phyloP scores from a whole-genome alignment of 345 rosid species.

The Populus deltoides region DNA sequence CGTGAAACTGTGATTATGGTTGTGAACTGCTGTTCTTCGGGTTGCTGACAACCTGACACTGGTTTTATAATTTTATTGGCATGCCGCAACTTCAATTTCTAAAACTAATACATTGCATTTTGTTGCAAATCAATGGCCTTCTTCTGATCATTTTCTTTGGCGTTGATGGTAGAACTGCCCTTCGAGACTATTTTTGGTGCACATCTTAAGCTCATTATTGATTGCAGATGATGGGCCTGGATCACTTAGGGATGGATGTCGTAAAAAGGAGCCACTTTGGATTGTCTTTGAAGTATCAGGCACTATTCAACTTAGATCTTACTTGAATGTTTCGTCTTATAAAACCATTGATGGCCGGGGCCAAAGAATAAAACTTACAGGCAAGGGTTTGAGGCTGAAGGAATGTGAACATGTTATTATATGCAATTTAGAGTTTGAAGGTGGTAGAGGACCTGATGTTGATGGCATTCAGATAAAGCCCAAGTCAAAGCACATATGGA shows the following conservation, averaged over 20 bases:
- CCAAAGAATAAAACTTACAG: conserved; percentile 71
- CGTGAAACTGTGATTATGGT: not conserved
- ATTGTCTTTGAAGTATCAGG: conserved; percentile 83
- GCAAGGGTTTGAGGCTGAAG: conserved; percentile 88
- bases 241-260: conserved; percentile 75
- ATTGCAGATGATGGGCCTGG: conserved; percentile 87
- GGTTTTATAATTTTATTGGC: not conserved
- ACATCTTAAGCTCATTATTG: not conserved
- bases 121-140: not conserved
- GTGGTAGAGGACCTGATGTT: conserved; percentile 81
- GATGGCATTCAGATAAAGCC: conserved; percentile 97
- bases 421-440: conserved; percentile 85
- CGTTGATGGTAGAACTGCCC: not conserved
- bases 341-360: conserved; percentile 97
- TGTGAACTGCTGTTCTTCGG: not conserved
- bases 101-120: not conserved
- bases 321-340: conserved; percentile 69
- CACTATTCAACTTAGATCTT: conserved; percentile 58
- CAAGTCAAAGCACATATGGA: conserved; percentile 80
- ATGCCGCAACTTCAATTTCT: not conserved
- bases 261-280: conserved; percentile 79
- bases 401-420: conserved; percentile 80
- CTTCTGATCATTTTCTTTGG: not conserved
- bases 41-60: not conserved
- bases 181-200: not conserved